These are phyloP conservation scores for Saccharomycopsis fermentans DNA, from an alignment of 805 yeast genomes.

Conservation along the genomic window DNA sequence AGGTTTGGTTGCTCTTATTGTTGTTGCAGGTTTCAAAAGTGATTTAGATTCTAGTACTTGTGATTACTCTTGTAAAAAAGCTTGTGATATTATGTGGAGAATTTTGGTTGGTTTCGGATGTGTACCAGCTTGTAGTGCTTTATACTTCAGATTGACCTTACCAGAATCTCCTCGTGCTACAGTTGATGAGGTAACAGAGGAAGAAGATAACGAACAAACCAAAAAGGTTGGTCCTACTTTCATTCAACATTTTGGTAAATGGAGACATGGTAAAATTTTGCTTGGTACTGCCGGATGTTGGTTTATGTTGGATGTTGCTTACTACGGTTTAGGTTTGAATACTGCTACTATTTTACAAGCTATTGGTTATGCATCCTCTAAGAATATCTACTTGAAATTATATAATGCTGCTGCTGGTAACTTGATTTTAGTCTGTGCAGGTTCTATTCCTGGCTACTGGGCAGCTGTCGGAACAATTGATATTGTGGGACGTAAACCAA, in stretches of 20 bases:
- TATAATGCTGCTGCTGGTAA: conserved; percentile 85
- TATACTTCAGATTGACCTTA: conserved; percentile 85
- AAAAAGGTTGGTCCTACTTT: conserved; percentile 78
- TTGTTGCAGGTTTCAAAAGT: conserved; percentile 67
- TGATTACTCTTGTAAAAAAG: conserved; percentile 55
- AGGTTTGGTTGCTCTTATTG: conserved; percentile 70
- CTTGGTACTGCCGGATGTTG: conserved; percentile 87
- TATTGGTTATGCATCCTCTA: conserved; percentile 70
- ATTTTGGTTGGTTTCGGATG: conserved; percentile 79
- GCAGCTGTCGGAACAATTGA: conserved; percentile 70
- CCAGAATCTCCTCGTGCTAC: conserved; percentile 93
- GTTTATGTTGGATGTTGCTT: conserved; percentile 86
- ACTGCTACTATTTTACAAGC: conserved; percentile 68
- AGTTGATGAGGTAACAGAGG: conserved; percentile 43
- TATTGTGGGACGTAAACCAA: conserved; percentile 72
- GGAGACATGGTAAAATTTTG: conserved; percentile 79
- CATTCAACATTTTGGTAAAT: conserved; percentile 61
- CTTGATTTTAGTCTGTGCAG: conserved; percentile 86
- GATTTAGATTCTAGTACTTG: conserved; percentile 51
- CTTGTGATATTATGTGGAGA: conserved; percentile 95
- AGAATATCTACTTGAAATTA: conserved; percentile 58
- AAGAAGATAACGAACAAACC: conserved; percentile 41
- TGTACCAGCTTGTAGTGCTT: conserved; percentile 77
- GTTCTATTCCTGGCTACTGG: conserved; percentile 89
- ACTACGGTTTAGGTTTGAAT: conserved; percentile 80